Base-by-base conservation (phyloP, 225 moss, liverwort and hornwort species). In the Rhytidiadelphus loreus region DNA sequence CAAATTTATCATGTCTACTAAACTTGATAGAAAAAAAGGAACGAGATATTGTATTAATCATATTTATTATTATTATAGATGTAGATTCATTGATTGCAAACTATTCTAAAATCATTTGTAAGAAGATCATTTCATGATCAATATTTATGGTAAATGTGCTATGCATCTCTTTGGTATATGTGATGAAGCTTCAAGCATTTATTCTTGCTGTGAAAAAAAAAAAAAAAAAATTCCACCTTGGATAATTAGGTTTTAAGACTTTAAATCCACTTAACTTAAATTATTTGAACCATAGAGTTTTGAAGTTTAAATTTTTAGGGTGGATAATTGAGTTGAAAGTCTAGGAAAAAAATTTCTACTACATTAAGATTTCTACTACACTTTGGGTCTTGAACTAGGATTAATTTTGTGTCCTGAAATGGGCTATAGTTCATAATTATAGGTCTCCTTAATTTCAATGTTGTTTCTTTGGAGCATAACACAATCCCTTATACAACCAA, bases 121-220 rank as follows among this genome's bases (percentile, higher is more conserved):
- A 22, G 2, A 7, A 12, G 14, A 23, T 8, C 35, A 35, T 53
- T 75, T 53, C 22, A 53, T 13, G 0, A 23, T 1, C 5, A 76
- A 35, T 35, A 76, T 52, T 0, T 33, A 0, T 22, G 1, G 0
- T 33, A 52, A 76, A 52, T 52, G 35, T 52, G 8, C 3, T 33
- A 23, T 13, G 2, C 8, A 76, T 22, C 0, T 35, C 8, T 35
- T 70, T 5, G 5, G 3, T 5, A 4, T 53, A 35, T 53, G 3
- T 6, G 1, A 23, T 33, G 6, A 76, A 23, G 8, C 5, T 35
- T 76, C 8, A 7, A 76, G 52, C 2, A 21, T 22, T 13, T 6
- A 32, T 33, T 32, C 3, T 75, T 50, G 3, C 2, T 0, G 0
- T 2, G 2, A 50, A 12, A 32, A 74, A 1, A 20, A 4, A 50